Evolutionary conservation across 2,329 filamentous ascomycete genomes (phyloP).

Genomic region (Penicillium sclerotiorum): DNA sequence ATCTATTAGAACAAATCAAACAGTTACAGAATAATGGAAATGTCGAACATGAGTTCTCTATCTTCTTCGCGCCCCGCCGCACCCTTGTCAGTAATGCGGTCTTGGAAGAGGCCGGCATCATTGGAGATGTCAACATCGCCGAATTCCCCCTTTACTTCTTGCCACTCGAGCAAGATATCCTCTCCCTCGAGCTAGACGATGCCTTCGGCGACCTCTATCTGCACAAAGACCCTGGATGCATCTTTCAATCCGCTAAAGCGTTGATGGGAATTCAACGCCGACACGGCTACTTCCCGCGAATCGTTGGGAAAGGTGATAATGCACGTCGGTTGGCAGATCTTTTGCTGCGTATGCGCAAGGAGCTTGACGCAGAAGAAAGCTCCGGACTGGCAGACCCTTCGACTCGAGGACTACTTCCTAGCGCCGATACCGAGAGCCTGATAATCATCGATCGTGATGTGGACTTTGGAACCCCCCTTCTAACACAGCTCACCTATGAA

Average conservation of each 20-base stretch:
- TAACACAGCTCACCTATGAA: conserved; percentile 96
- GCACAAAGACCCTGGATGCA: conserved; percentile 87
- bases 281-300: conserved; percentile 90
- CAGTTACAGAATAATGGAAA: conserved; percentile 84
- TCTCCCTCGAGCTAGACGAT: conserved; percentile 87
- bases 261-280: conserved; percentile 92
- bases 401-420: conserved; percentile 73
- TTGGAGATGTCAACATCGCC: conserved; percentile 86
- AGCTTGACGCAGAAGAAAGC: conserved; percentile 78
- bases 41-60: conserved; percentile 91
- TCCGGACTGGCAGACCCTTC: conserved; percentile 58
- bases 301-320: conserved; percentile 94
- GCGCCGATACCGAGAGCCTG: conserved; percentile 82
- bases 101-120: conserved; percentile 86
- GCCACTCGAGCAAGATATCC: conserved; percentile 83
- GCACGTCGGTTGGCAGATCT: conserved; percentile 86
- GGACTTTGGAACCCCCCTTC: conserved; percentile 85
- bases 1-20: conserved; percentile 77
- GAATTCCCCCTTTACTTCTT: conserved; percentile 90
- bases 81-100: conserved; percentile 90
- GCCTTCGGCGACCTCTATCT: conserved; percentile 87
- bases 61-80: conserved; percentile 93
- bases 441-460: conserved; percentile 96
- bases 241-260: conserved; percentile 84
- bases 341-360: conserved; percentile 86